phyloP scores from a whole-genome alignment of 2,329 filamentous ascomycete species.

The Alternaria rosae region DNA sequence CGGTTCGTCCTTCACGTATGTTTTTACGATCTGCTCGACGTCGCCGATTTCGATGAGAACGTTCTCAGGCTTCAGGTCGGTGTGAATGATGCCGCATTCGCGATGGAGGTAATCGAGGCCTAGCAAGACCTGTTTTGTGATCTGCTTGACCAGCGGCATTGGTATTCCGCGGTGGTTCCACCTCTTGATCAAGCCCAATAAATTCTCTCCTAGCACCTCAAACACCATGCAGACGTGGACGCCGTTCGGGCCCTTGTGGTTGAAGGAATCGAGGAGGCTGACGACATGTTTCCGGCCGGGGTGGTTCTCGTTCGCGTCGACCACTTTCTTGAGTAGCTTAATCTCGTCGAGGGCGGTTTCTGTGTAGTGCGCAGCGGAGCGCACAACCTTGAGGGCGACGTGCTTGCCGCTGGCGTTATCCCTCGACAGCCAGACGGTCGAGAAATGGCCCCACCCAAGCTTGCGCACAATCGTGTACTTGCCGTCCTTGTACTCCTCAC shows the following conservation, averaged over 20 bases:
- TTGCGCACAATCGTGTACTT: conserved; percentile 97
- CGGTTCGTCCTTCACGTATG: conserved; percentile 84
- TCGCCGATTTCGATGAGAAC: conserved; percentile 98
- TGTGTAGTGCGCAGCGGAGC: conserved; percentile 97
- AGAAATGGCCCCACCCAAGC: conserved; percentile 98
- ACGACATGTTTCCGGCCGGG: conserved; percentile 95
- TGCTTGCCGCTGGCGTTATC: conserved; percentile 92
- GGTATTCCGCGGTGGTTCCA: conserved; percentile 99
- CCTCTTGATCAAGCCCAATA: conserved; percentile 93
- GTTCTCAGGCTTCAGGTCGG: conserved; percentile 96
- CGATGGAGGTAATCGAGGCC: conserved; percentile 96
- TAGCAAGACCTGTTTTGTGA: conserved; percentile 95
- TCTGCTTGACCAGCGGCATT: conserved; percentile 96
- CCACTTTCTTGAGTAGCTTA: conserved; percentile 95
- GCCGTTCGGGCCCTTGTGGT: conserved; percentile 95
- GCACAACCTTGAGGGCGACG: conserved; percentile 96
- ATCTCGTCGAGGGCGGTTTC: conserved; percentile 99
- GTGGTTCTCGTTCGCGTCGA: conserved; percentile 92
- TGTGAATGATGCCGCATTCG: conserved; percentile 99
- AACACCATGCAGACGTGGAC: conserved; percentile 99
- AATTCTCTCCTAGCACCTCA: conserved; percentile 93
- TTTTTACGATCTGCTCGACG: conserved; percentile 97
- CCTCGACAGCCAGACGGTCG: conserved; percentile 86
- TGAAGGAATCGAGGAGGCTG: conserved; percentile 93
- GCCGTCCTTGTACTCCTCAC: conserved; percentile 96